Conservation (phyloP, 2,329 filamentous ascomycete species). For the Fusarium papillatum region DNA sequence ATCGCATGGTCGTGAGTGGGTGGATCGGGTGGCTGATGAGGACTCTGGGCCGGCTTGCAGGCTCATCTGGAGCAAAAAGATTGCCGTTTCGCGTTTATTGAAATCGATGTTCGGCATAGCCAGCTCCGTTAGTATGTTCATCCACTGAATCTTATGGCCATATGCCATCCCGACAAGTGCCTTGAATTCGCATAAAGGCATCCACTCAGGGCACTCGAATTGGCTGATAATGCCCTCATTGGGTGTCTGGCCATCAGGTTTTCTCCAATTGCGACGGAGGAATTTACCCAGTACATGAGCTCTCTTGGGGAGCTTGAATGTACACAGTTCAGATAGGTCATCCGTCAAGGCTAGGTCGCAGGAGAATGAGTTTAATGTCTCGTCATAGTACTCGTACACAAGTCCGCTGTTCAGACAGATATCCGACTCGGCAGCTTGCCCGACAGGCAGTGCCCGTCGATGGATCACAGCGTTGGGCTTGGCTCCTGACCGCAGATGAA, state of each 20-base stretch:
- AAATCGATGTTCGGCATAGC: constrained; percentile 39
- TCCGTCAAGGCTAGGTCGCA: background rate
- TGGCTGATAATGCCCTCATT: constrained; percentile 68
- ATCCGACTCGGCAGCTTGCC: constrained; percentile 11
- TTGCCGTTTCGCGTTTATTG: constrained; percentile 35
- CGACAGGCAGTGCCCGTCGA: background rate
- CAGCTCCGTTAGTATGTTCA: constrained; percentile 36
- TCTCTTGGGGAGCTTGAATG: constrained; percentile 23
- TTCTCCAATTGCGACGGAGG: constrained; percentile 3
- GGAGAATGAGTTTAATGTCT: background rate
- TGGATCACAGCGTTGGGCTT: constrained; percentile 36
- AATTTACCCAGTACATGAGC: constrained; percentile 27
- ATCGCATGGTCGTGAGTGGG: constrained; percentile 1
- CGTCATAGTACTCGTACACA: constrained; percentile 34
- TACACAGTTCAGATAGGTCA: constrained; percentile 16
- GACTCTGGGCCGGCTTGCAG: constrained; percentile 31
- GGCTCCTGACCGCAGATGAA: constrained; percentile 34
- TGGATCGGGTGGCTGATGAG: background rate
- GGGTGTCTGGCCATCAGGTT: constrained; percentile 41
- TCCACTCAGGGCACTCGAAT: constrained; percentile 57
- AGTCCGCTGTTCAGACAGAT: constrained; percentile 42
- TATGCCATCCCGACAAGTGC: constrained; percentile 41
- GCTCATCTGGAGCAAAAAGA: constrained; percentile 37
- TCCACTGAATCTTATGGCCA: constrained; percentile 35
- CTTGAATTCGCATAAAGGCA: constrained; percentile 68